Evolutionary conservation across 2,329 filamentous ascomycete genomes (phyloP).

Genomic region (Dothideomycetes sp.): DNA sequence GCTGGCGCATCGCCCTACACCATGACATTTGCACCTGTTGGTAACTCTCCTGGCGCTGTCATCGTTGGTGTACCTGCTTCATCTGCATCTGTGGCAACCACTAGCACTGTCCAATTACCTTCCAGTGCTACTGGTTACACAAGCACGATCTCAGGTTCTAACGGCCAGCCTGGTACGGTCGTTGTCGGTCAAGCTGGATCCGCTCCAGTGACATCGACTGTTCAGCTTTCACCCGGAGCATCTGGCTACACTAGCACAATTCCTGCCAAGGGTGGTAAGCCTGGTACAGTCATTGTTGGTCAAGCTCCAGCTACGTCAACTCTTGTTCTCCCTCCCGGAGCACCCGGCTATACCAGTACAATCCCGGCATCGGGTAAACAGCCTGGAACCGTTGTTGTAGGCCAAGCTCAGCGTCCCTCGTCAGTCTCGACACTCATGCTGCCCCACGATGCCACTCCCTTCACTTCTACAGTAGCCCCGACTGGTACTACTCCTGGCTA

Average conservation of each 20-base stretch:
- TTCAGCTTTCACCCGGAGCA: constrained; percentile 1
- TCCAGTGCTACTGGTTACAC: not conserved
- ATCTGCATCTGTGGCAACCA: not conserved
- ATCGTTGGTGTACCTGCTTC: not conserved
- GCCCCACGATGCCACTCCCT: not conserved
- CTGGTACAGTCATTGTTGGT: not conserved
- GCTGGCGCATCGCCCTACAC: not conserved
- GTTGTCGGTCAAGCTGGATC: not conserved
- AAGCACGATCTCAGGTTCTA: not conserved
- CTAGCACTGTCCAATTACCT: not conserved
- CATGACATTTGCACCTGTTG: not conserved
- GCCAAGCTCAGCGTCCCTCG: not conserved
- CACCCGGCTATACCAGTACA: not conserved
- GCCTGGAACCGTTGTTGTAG: not conserved
- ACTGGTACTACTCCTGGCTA: constrained; percentile 1
- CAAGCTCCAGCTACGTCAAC: not conserved
- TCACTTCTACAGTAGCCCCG: not conserved
- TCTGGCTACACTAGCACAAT: constrained; percentile 1
- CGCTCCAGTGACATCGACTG: not conserved
- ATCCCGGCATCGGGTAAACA: not conserved
- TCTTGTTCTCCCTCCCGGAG: not conserved
- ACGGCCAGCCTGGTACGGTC: not conserved
- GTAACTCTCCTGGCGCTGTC: not conserved
- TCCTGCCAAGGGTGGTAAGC: not conserved
- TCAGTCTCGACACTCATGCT: not conserved